A percentile compares a stretch with the other conserved stretches of the same genome.
Conservation (phyloP, 306 rosid genomes). For the Cucurbita pepo region DNA sequence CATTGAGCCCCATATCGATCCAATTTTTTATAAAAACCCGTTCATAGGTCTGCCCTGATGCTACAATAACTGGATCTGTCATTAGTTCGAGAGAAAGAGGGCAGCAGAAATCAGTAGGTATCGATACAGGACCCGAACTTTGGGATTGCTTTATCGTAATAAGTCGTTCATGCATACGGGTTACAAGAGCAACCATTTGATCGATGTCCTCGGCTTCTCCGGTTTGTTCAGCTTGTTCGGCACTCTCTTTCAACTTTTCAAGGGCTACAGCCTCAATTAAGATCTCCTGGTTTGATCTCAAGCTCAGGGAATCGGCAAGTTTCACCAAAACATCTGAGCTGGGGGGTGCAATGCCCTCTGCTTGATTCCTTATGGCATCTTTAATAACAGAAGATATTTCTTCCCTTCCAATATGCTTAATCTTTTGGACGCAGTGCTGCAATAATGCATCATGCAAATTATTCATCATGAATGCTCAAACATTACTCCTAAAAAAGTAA, state of each 20-base stretch:
- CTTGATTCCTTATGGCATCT: conserved; percentile 48
- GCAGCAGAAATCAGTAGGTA: conserved; percentile 96
- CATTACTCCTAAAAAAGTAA: neutral
- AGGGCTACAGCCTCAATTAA: conserved; percentile 96
- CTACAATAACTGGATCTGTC: conserved; percentile 98
- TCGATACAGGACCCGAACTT: conserved; percentile 59
- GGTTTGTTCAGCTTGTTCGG: conserved; percentile 75
- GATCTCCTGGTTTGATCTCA: conserved; percentile 72
- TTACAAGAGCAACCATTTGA: conserved; percentile 57
- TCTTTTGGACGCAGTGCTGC: conserved; percentile 72
- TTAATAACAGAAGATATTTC: conserved; percentile 40
- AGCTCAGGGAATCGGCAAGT: conserved; percentile 54
- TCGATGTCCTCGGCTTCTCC: conserved; percentile 78
- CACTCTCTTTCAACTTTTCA: conserved; percentile 86
- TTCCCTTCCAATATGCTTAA: conserved; percentile 57
- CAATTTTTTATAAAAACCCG: conserved; percentile 74
- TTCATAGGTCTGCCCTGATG: conserved; percentile 98
- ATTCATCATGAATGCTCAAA: neutral
- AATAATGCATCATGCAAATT: neutral
- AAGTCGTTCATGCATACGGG: conserved; percentile 66
- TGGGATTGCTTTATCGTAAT: conserved; percentile 52
- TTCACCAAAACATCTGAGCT: conserved; percentile 56
- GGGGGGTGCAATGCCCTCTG: conserved; percentile 54
- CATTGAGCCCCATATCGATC: conserved; percentile 82
- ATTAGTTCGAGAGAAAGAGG: conserved; percentile 95